Base-by-base conservation (phyloP, 345 rosid species). In the Turnera subulata region DNA sequence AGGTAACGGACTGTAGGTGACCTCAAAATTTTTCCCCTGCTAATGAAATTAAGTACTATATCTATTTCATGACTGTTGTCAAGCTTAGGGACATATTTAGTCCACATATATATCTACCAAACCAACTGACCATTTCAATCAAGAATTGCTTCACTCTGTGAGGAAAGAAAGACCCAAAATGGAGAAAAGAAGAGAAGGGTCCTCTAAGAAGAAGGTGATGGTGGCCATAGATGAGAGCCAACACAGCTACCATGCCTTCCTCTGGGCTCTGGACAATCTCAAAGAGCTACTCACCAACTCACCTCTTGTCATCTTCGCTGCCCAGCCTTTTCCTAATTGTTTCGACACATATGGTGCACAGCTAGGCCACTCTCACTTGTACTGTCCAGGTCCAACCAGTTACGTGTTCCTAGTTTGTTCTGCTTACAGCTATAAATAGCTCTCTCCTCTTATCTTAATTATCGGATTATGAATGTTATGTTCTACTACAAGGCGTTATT, bases 211-310 rank as follows among this genome's bases (percentile, higher is more conserved):
- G 87, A 77, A 77, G 62, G 82, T 84, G 50, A 82, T 87, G 95
- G 80, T 90, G 38, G 89, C 93, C 17, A 76, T 87, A 1, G 97
- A 87, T 46, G 91, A 85, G 6, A 90, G 87, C 66, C 91, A 90
- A 24, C 81, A 74, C 66, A 84, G 95, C 61, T 69, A 69, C 66
- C 43, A 58, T 26, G 93, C 97, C 39, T 80, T 90, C 1, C 39
- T 46, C 11, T 90, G 97, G 97, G 61, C 75, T 3, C 80, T 90
- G 11, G 63, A 62, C 0, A 71, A 72, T 69, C 75, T 90, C 13
- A 59, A 46, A 8, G 80, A 77, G 16, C 59, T 68, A n/a, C 53
- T 87, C 57, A 19, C 74, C 22, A 48, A 52, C 37, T 83, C 89
- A 17, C 61, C 74, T 0, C 70, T 90, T 45, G 29, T 87, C 65